Base-by-base conservation (phyloP, 176 grass and related monocot genomes). In the Thinopyrum elongatum region DNA sequence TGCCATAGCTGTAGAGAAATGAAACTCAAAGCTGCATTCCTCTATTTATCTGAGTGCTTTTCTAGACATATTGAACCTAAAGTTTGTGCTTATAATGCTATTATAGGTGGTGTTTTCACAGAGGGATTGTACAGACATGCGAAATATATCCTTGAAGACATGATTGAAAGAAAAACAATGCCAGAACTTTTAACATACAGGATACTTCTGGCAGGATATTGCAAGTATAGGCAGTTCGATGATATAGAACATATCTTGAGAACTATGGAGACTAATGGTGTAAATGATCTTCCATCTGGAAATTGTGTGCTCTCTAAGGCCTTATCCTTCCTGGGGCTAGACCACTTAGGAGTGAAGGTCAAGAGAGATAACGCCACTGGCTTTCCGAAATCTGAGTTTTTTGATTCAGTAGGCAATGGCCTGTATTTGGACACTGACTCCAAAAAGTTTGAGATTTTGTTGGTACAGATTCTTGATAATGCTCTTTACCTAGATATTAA, bases 21-120 rank as follows among this genome's bases (percentile, higher is more conserved):
- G 77, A 94, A 89, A 57, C 46, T 92, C 82, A 93, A 87, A 80
- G 76, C 89, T 89, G 91, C 91, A 78, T 92, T 95, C 34, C 13
- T 95, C 70, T 98, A 92, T 94, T 90, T 98, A 75, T 98, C 91
- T 61, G 96, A 98, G 89, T 95, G 93, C 39, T 92, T 90, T 75
- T 89, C 91, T 83, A 94, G 93, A 76, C 77, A 87, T 74, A 65
- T 94, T 49, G 41, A 79, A 85, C 96, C 93, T 65, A 88, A 65
- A 89, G 65, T 85, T 19, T 88, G 78, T 83, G 80, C 90, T 75
- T 98, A 95, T 86, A 92, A 98, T 95, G 89, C 93, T 84, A 87
- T 95, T 64, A 92, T 98, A 74, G 80, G 88, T 81, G 90, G 88
- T 67, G 74, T 94, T 91, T 95, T 98, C 76, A 95, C 42, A 42